Base-by-base conservation (phyloP, 1,284 basidiomycete genomes). In the Macrocystidia cucumis region DNA sequence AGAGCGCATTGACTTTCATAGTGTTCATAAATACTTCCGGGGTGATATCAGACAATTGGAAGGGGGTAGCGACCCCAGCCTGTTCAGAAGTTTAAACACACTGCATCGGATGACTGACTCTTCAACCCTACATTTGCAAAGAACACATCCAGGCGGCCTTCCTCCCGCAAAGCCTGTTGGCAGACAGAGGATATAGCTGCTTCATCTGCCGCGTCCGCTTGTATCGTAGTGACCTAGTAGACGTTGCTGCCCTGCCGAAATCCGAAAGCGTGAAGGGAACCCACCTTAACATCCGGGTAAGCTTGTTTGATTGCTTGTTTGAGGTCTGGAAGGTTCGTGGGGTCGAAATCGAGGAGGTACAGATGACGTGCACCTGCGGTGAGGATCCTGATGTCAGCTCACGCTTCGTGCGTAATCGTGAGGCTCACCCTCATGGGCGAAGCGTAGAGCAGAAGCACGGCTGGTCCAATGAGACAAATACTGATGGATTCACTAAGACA, bases 61-160 rank as follows among this genome's bases (percentile, higher is more conserved):
- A 48, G 11, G 35, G 51, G 1, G 67, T 67, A 3, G 69, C 72
- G 32, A 82, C 54, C 6, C 82, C 83, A 40, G 84, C 83, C 85
- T 87, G 46, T n/a, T n/a, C 5, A 5, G 20, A 39, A 9, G 9
- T 23, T 11, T 17, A n/a, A 11, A 17, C 9, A 7, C 1, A 19
- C 18, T 16, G 25, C 20, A 28, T 13, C 7, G 23, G n/a, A 3
- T n/a, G 9, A 27, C 20, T 28, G 21, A 11, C 26, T 28, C 9
- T 19, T 27, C 12, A 19, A 11, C 25, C 74, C 47, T 48, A 89
- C 91, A 52, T 97, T 96, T 24, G 92, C 92, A 53, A 91, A 96
- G 68, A 93, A 96, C 45, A 95, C 81, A 48, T 97, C 93, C 11
- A 96, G 67, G 31, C 78, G 72, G 2, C 90, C 90, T 50, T 91